Percentiles rank a stretch among this genome's conserved stretches.
Conservation (phyloP, 2,329 filamentous ascomycete genomes). For the Blastomyces silverae region DNA sequence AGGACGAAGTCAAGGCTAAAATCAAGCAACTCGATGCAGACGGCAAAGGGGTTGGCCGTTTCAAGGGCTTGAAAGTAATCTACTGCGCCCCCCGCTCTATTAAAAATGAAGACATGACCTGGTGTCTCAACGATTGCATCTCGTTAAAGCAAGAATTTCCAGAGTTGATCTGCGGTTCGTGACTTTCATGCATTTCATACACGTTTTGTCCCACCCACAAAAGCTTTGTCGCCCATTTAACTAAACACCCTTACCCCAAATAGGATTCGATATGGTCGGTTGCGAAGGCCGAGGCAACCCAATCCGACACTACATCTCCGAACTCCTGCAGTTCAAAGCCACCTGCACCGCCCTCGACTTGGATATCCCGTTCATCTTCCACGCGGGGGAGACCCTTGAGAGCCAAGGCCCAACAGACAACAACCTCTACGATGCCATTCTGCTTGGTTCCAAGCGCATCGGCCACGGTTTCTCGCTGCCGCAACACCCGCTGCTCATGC, state of each 20-base stretch:
- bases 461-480: constrained; percentile 83
- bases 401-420: constrained; percentile 68
- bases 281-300: constrained; percentile 75
- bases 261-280: constrained; percentile 80
- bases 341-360: constrained; percentile 70
- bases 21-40: constrained; percentile 1
- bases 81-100: constrained; percentile 13
- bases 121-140: constrained; percentile 15
- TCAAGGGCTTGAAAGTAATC: constrained; percentile 13
- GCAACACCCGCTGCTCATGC: constrained; percentile 83
- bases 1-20: constrained; percentile 2
- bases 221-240: neutral
- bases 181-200: neutral
- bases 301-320: constrained; percentile 68
- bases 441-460: constrained; percentile 80
- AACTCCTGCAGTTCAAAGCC: constrained; percentile 91
- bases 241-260: neutral
- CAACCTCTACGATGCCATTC: constrained; percentile 82
- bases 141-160: constrained; percentile 11
- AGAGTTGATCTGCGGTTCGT: constrained; percentile 15
- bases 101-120: constrained; percentile 12
- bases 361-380: constrained; percentile 90
- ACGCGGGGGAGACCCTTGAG: constrained; percentile 82
- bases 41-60: neutral
- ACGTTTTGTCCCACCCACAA: neutral